A percentile compares a stretch with the other conserved stretches of the same genome.
phyloP scores from a whole-genome alignment of 305 asterid species.

The Salvia sclarea region DNA sequence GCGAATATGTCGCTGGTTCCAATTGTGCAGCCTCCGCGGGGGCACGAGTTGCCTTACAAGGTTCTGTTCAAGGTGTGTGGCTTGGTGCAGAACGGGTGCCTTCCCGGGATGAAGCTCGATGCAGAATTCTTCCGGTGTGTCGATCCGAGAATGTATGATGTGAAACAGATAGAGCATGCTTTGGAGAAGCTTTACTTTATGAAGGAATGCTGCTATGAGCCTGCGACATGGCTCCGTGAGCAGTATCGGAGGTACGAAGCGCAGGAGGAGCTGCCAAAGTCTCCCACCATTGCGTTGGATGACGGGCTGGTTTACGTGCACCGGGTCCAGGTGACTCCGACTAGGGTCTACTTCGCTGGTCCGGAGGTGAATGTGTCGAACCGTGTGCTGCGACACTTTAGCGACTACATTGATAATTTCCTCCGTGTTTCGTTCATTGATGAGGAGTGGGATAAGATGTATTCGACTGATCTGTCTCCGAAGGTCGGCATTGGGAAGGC shows the following conservation, averaged over 20 bases:
- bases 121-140: slow-evolving; percentile 47
- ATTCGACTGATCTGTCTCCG: slow-evolving; percentile 64
- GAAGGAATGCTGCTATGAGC: slow-evolving; percentile 87
- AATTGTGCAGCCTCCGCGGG: slow-evolving; percentile 57
- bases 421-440: slow-evolving; percentile 91
- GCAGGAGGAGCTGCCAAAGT: slow-evolving; percentile 47
- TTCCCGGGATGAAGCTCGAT: slow-evolving; percentile 70
- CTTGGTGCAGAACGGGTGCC: slow-evolving; percentile 79
- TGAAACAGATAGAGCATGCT: slow-evolving; percentile 58
- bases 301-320: slow-evolving; percentile 78
- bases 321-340: slow-evolving; percentile 87
- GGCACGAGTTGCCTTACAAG: slow-evolving; percentile 51
- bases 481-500: slow-evolving; percentile 38
- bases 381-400: slow-evolving; percentile 70
- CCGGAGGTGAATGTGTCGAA: slow-evolving; percentile 86
- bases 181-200: slow-evolving; percentile 59
- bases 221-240: slow-evolving; percentile 59
- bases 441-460: slow-evolving; percentile 83
- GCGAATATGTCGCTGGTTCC: slow-evolving; percentile 57
- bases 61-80: slow-evolving; percentile 65
- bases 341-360: slow-evolving; percentile 74
- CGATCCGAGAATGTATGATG: slow-evolving; percentile 44
- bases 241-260: slow-evolving; percentile 46
- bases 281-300: slow-evolving; percentile 57
- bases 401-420: slow-evolving; percentile 59